phyloP scores from a whole-genome alignment of 73 alveolate species.

The Tetrahymena malaccensis region DNA sequence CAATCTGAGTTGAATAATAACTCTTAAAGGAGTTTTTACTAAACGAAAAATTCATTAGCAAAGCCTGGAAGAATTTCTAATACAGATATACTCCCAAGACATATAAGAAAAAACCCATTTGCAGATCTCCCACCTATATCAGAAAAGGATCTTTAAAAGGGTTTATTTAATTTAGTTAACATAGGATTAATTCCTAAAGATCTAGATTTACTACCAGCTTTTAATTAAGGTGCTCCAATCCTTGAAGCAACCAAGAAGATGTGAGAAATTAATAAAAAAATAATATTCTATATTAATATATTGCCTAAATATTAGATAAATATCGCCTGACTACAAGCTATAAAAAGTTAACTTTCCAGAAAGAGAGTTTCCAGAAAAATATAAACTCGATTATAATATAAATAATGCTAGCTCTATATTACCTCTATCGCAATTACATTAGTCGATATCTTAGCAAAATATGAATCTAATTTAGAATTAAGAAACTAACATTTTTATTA shows the following conservation, averaged over 20 bases:
- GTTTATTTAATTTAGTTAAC: slow-evolving; percentile 9
- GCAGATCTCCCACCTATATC: slow-evolving; percentile 24
- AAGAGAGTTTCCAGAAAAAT: background rate
- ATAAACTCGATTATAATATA: background rate
- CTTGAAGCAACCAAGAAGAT: background rate
- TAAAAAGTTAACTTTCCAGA: background rate
- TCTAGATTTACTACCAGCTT: slow-evolving; percentile 18
- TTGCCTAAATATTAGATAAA: background rate
- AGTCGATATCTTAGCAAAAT: background rate
- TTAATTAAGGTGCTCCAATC: slow-evolving; percentile 17
- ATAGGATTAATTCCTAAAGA: slow-evolving; percentile 37
- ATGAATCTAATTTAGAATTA: background rate
- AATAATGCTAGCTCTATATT: background rate
- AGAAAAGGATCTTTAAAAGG: slow-evolving; percentile 27
- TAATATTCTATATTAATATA: background rate
- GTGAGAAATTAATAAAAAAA: background rate
- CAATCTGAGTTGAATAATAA: background rate
- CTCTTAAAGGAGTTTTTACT: background rate
- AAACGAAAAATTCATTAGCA: background rate
- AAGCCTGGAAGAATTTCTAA: slow-evolving; percentile 20
- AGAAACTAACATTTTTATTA: background rate
- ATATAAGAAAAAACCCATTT: slow-evolving; percentile 28
- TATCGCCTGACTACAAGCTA: background rate
- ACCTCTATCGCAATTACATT: background rate
- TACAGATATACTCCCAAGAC: slow-evolving; percentile 12